Evolutionary conservation across 1,139 yeast species (phyloP).

Genomic region (Trichomonascaceae sp.): DNA sequence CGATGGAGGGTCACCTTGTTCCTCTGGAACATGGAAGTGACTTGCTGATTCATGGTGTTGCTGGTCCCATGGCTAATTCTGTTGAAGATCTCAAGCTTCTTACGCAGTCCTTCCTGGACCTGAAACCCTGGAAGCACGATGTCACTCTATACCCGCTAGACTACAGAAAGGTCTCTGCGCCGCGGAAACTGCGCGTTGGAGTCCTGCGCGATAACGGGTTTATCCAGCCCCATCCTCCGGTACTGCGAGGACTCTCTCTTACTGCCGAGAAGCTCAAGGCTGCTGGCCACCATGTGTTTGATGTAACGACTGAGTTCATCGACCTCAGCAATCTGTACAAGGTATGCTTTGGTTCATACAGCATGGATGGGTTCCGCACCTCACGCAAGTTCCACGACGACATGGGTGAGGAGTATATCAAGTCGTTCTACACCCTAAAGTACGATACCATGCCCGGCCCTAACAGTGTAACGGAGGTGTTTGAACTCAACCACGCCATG

Average conservation of each 20-base stretch:
- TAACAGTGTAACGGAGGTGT: background rate
- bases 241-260: conserved; percentile 2
- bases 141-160: conserved; percentile 17
- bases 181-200: conserved; percentile 7
- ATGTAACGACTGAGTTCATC: conserved; percentile 19
- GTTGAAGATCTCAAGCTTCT: conserved; percentile 47
- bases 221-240: conserved; percentile 7
- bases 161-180: conserved; percentile 2
- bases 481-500: background rate
- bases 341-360: background rate
- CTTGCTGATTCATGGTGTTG: conserved; percentile 27
- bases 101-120: conserved; percentile 38
- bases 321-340: background rate
- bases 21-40: conserved; percentile 4
- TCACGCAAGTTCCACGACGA: background rate
- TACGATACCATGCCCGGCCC: background rate
- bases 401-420: background rate
- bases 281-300: conserved; percentile 32
- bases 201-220: conserved; percentile 9
- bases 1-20: conserved; percentile 16
- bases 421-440: background rate
- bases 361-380: background rate
- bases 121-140: conserved; percentile 47
- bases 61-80: conserved; percentile 37
- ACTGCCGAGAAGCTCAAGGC: conserved; percentile 11